Evolutionary conservation across 2,329 filamentous ascomycete genomes (phyloP).

Genomic region (Torrubiellomyces zombiae): DNA sequence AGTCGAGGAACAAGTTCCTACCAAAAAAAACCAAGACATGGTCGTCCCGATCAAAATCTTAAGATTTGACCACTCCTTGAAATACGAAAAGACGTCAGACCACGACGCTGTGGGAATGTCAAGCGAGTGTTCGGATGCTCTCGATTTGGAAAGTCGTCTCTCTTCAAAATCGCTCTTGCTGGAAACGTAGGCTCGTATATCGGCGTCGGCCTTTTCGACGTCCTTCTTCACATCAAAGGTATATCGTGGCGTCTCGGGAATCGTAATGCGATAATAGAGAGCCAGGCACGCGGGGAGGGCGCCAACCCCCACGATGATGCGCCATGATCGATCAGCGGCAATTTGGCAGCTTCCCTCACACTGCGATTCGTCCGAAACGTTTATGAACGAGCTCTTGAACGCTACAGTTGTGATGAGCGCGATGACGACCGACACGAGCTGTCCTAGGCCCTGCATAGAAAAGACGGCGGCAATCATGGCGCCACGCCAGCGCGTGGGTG

Average conservation of each 20-base stretch:
- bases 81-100: conserved; percentile 50
- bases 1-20: conserved; percentile 10
- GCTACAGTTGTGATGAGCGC: conserved; percentile 50
- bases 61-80: conserved; percentile 50
- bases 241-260: conserved; percentile 71
- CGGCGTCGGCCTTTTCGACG: conserved; percentile 56
- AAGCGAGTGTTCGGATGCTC: conserved; percentile 33
- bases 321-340: conserved; percentile 69
- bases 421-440: conserved; percentile 54
- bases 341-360: conserved; percentile 48
- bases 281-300: conserved; percentile 63
- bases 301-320: conserved; percentile 64
- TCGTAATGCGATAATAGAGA: conserved; percentile 73
- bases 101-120: conserved; percentile 53
- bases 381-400: conserved; percentile 37
- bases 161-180: conserved; percentile 30
- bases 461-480: conserved; percentile 76
- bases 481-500: conserved; percentile 65
- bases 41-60: conserved; percentile 62
- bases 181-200: conserved; percentile 44
- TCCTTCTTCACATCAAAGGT: conserved; percentile 68
- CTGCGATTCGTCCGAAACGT: conserved; percentile 19
- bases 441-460: conserved; percentile 72
- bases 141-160: conserved; percentile 33
- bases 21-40: conserved; percentile 65